These are phyloP conservation scores for Amorphotheca resinae DNA, from an alignment of 495 filamentous ascomycete genomes.

Conservation along the genomic window DNA sequence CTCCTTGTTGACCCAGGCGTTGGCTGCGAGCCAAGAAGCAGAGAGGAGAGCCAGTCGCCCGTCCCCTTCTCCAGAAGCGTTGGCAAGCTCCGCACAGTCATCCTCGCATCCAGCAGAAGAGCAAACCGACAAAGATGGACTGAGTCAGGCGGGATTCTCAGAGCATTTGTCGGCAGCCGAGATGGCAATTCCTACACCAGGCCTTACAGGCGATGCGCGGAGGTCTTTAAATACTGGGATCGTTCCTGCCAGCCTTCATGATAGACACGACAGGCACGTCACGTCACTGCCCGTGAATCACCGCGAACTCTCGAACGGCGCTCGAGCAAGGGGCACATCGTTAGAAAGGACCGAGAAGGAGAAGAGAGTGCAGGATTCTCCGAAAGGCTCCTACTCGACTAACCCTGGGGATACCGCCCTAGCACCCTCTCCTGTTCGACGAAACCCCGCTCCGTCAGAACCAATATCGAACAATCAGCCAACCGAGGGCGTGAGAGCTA, in stretches of 20 bases:
- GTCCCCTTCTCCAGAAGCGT: not conserved
- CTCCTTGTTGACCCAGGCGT: slow-evolving; percentile 18
- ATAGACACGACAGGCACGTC: slow-evolving; percentile 5
- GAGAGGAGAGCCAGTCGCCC: slow-evolving; percentile 4
- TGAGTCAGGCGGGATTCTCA: slow-evolving; percentile 2
- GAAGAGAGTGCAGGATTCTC: slow-evolving; percentile 20
- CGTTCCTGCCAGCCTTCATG: slow-evolving; percentile 10
- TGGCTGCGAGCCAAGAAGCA: slow-evolving; percentile 9
- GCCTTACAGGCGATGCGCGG: not conserved
- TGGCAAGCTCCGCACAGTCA: not conserved
- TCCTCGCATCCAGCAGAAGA: not conserved
- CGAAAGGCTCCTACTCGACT: slow-evolving; percentile 14
- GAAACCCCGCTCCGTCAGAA: slow-evolving; percentile 4
- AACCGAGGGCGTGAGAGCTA: slow-evolving; percentile 24
- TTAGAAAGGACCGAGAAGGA: slow-evolving; percentile 33
- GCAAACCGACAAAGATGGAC: slow-evolving; percentile 7
- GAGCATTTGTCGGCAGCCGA: not conserved
- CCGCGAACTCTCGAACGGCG: slow-evolving; percentile 13
- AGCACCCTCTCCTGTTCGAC: slow-evolving; percentile 12
- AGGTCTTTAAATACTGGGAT: not conserved
- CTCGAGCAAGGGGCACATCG: slow-evolving; percentile 25
- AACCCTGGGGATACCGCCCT: slow-evolving; percentile 28
- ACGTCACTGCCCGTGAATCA: slow-evolving; percentile 7
- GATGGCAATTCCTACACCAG: slow-evolving; percentile 7
- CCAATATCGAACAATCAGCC: slow-evolving; percentile 14